Evolutionary conservation across 164 flowering plant genomes (phyloP).

Genomic region (Magnolia kwangsiensis): DNA sequence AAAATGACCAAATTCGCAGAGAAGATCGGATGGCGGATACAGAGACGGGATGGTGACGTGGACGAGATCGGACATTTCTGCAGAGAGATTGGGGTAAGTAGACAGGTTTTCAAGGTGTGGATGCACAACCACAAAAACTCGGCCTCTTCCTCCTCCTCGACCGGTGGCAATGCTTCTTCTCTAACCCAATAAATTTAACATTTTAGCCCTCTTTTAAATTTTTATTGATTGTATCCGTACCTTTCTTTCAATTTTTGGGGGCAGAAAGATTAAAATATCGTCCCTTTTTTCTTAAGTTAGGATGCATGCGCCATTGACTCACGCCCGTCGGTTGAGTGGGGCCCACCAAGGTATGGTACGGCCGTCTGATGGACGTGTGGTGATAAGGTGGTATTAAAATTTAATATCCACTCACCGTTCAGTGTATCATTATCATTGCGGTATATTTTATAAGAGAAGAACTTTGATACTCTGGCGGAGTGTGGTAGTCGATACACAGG

Average conservation of each 20-base stretch:
- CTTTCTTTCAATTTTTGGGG: neutral
- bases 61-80: conserved; percentile 26
- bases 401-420: no score
- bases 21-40: conserved; percentile 17
- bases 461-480: no score
- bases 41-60: conserved; percentile 5
- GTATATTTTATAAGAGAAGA: no score
- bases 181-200: neutral
- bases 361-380: no score
- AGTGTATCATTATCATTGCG: no score
- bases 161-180: conserved; percentile 6
- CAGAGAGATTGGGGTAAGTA: conserved; percentile 21
- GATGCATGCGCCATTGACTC: no score
- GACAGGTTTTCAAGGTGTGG: conserved; percentile 31
- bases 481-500: no score
- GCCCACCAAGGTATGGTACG: no score
- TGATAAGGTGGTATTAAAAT: no score
- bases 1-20: conserved; percentile 11
- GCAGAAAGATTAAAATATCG: neutral
- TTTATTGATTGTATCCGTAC: neutral
- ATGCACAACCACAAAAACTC: conserved; percentile 30
- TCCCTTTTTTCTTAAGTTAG: no score
- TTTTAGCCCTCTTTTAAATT: neutral
- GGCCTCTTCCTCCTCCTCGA: neutral
- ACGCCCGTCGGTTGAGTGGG: no score